phyloP scores from a whole-genome alignment of 805 yeast genomes.

The Blastobotrys terrestris region DNA sequence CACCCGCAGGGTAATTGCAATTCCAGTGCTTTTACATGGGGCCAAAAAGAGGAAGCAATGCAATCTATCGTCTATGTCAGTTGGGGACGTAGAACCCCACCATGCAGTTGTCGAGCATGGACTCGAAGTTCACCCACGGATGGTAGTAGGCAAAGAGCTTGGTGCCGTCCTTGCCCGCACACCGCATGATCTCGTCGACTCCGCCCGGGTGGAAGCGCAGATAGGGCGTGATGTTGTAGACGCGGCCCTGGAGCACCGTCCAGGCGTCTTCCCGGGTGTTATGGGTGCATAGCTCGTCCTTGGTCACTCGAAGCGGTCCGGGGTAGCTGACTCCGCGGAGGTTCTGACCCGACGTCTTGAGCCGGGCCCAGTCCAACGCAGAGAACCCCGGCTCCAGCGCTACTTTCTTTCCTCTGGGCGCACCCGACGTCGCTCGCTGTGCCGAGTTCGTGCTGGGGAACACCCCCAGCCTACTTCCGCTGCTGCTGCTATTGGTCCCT shows the following conservation, averaged over 20 bases:
- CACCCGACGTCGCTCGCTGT: conserved; percentile 10
- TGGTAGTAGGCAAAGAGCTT: conserved; percentile 58
- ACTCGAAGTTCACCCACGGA: conserved; percentile 77
- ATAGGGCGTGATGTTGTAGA: conserved; percentile 82
- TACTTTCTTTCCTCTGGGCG: conserved; percentile 46
- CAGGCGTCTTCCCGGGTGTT: conserved; percentile 64
- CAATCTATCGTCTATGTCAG: not conserved
- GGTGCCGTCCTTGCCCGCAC: conserved; percentile 85
- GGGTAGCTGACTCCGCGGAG: conserved; percentile 43
- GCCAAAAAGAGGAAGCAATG: not conserved
- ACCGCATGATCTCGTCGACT: conserved; percentile 60
- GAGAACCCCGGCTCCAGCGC: conserved; percentile 72
- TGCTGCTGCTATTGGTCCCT: too few species aligned
- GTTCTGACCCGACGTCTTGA: conserved; percentile 43
- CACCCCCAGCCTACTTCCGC: too few species aligned
- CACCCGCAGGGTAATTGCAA: not conserved
- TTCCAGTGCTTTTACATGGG: too few species aligned
- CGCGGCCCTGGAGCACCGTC: conserved; percentile 75
- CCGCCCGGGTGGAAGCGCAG: conserved; percentile 93
- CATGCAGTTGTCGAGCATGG: conserved; percentile 70
- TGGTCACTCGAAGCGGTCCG: conserved; percentile 31
- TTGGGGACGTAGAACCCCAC: conserved; percentile 47
- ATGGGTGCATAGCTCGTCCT: conserved; percentile 57
- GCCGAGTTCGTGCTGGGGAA: conserved; percentile 14
- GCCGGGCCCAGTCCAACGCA: conserved; percentile 78